Percentiles rank a stretch among this genome's conserved stretches.
Conservation (phyloP, 169 alveolate genomes). For the Plasmodium vivax region DNA sequence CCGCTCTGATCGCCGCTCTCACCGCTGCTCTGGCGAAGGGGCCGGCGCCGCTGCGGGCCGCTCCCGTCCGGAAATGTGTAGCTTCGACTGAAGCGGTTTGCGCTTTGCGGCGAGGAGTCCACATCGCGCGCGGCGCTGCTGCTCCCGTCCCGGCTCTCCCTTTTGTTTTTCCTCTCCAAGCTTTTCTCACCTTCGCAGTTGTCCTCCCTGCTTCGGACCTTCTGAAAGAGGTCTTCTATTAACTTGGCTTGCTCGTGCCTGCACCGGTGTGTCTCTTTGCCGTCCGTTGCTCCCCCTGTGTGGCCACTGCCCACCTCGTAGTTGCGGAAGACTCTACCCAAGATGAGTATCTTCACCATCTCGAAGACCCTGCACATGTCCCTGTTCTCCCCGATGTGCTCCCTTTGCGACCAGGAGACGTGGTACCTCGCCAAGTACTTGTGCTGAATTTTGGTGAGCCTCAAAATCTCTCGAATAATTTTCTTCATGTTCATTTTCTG, state of each 20-base stretch:
- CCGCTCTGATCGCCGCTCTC: no score
- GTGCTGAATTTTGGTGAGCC: constrained; percentile 52
- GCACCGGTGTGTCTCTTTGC: neutral
- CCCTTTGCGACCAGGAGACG: constrained; percentile 42
- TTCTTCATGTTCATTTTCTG: constrained; percentile 51
- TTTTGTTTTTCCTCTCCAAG: neutral
- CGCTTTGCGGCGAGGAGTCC: neutral
- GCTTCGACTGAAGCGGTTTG: neutral
- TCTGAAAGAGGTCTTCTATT: neutral
- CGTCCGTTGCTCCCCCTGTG: neutral
- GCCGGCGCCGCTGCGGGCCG: neutral
- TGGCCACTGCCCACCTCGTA: neutral
- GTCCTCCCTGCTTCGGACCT: neutral
- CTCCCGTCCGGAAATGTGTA: neutral
- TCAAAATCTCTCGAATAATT: constrained; percentile 35
- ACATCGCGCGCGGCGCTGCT: neutral
- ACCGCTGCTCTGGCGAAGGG: no score
- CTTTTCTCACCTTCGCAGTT: neutral
- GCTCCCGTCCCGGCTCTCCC: neutral
- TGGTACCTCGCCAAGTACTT: constrained; percentile 62
- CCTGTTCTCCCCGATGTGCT: neutral
- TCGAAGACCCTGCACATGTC: neutral
- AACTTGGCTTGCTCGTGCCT: neutral
- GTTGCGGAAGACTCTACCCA: neutral
- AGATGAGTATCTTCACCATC: constrained; percentile 16